Evolutionary conservation across 768 basidiomycete species (phyloP), one percentile per base, ranked within the genome.

Genomic region (Melanogaster broomeanus): DNA sequence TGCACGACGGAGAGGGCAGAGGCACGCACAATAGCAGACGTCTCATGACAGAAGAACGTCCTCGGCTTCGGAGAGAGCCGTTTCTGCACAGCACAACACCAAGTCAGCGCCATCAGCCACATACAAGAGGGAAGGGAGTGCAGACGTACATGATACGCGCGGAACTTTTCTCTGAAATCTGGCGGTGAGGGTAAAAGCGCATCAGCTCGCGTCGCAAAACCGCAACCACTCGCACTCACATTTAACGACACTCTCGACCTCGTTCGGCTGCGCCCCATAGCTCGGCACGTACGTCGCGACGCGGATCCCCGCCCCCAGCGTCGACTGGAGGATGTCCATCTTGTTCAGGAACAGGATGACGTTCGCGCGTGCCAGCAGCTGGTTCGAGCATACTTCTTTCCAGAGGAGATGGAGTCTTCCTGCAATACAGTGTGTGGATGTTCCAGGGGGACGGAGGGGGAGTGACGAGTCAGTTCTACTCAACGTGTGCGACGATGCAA

Each of bases 281-380:
- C 79, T 82, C 0, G 85, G 81, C 1, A 89, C 85, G 40, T 77
- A 88, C 40, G 76, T 74, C 49, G 72, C 72, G 6, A 88, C 80
- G 8, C 72, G 67, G 18, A 86, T 73, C 18, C 85, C 85, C 3
- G 81, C 68, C 10, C 71, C 72, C 42, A 90, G 72, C 4, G 80
- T 87, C 4, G 77, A 72, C 38, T 72, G 66, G 21, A 87, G 65
- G 22, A 88, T 79, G 48, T 81, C 80, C 80, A 72, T 88, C 80
- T 90, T 90, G 63, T 91, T 91, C 52, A 90, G 73, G 69, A 91
- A 90, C 12, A 90, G 68, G 27, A 90, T 83, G n/a, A 90, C 72
- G 52, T 80, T 82, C 16, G 84, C 78, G 43, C 77, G 73, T 11
- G 77, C 71, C 2, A 90, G 75, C 2, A 90, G 74, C 56, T 74